Evolutionary conservation across 768 basidiomycete genomes (phyloP), one percentile per base, ranked within the genome.

Genomic region (Lactifluus rugatus): DNA sequence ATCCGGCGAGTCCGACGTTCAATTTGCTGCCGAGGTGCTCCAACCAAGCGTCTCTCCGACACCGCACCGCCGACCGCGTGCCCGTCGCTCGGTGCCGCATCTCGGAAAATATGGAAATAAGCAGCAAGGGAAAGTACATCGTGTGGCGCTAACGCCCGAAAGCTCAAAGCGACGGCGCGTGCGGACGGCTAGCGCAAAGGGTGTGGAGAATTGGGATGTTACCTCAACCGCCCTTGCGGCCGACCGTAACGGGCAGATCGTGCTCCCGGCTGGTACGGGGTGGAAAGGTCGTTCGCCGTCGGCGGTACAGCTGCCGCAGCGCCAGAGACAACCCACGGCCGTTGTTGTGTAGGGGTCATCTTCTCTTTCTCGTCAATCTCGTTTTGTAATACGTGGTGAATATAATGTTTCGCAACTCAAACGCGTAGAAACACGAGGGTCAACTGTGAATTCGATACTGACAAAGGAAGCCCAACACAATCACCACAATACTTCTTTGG

Each of bases 161-260:
- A 28, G 48, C 17, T 41, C 42, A 23, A 60, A 61, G 51, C 62
- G 59, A 39, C 54, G 45, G 41, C 59, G 59, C 6, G 55, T 52
- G 41, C 52, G 61, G 23, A 62, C 58, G 28, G 23, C 61, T 21
- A 62, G 61, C 19, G 48, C 52, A 19, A 31, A n/a, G 21, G 62
- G 59, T 8, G 28, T 47, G 36, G 59, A 56, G 39, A 56, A 56
- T 23, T 49, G 52, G 54, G 26, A 56, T 13, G 16, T 46, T 5
- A 4, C 42, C 4, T 3, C 28, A 31, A 41, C 25, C 16, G 10
- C 47, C 2, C 14, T 25, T 26, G 23, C 9, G 32, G 36, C 44
- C n/a, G 62, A 63, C 44, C 25, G 41, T 4, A 57, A 41, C 23
- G 60, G 62, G 10, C 62, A 61, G 55, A 63, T 63, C 23, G 50